Evolutionary conservation across 2,329 filamentous ascomycete species (phyloP), one percentile per base, ranked within the genome.

Genomic region (Sarocladium brachiariae): DNA sequence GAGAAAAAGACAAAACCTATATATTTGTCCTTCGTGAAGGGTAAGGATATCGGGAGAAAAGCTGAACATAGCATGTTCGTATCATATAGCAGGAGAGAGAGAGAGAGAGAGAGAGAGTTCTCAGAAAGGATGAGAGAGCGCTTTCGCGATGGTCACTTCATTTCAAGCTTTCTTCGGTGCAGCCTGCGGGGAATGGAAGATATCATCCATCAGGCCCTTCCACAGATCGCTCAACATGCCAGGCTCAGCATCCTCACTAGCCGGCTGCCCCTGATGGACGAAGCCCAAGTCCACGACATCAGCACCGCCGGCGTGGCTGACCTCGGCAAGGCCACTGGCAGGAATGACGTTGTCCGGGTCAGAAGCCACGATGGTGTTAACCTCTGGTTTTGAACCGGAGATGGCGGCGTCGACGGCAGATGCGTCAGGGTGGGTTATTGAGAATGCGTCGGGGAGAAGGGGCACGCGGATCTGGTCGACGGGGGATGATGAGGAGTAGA

Each of bases 371-470:
- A 84, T 74, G 56, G 70, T 70, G 27, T 30, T 30, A 60, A 78
- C 78, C 61, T 77, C 68, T 13, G 72, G 69, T 60, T 76, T 67
- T 14, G 72, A 69, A 38, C 57, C 56, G 5, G 65, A 58, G 34
- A 75, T 55, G 9, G 73, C 68, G 4, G 62, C 65, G 56, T n/a
- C 27, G 27, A 30, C 7, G 27, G 27, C 27, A n/a, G n/a, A n/a
- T n/a, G 78, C 72, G 31, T 72, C 66, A 1, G 59, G 62, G 55
- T 75, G 70, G 49, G 73, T 67, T 9, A 65, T 63, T 43, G 62
- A 59, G 64, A 74, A 78, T 69, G 77, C 80, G 65, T 83, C 80
- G 11, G 80, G 80, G 9, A 83, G 70, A 5, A 84, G 70, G 27
- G 81, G 81, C 30, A 84, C 74, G 55, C 77, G 78, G 47, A 79